Evolutionary conservation across 2,329 filamentous ascomycete genomes (phyloP).

Genomic region (Fusarium mexicanum): DNA sequence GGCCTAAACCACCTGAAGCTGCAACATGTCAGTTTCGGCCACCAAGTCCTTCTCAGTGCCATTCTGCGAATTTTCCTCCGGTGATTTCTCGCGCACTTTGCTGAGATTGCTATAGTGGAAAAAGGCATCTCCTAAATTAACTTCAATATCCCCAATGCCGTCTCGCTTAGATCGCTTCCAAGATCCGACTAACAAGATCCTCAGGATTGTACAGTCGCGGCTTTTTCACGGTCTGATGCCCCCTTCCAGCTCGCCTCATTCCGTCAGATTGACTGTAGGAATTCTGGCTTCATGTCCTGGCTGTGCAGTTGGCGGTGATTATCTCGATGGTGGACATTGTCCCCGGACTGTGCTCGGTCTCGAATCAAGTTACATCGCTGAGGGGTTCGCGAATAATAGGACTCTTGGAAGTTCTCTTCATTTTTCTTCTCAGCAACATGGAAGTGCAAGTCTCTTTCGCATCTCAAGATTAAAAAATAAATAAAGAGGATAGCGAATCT

Average conservation of each 20-base stretch:
- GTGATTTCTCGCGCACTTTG: too few relatives aligned
- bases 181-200: not conserved
- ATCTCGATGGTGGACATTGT: too few relatives aligned
- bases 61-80: not conserved
- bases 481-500: too few relatives aligned
- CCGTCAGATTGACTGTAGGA: not conserved
- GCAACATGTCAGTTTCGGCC: rapidly evolving
- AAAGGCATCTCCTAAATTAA: rapidly evolving
- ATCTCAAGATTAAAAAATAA: rapidly evolving
- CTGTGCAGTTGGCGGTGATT: not conserved
- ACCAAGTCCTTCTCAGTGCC: not conserved
- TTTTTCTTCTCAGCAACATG: rapidly evolving
- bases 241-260: not conserved
- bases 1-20: not conserved
- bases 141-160: not conserved
- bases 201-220: not conserved
- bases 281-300: rapidly evolving
- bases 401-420: too few relatives aligned
- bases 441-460: too few relatives aligned
- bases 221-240: rapidly evolving
- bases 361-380: not conserved
- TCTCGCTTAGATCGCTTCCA: not conserved
- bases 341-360: not conserved
- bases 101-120: rapidly evolving
- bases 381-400: too few relatives aligned